A percentile compares a stretch with the other conserved stretches of the same genome.
Conservation (phyloP, 495 filamentous ascomycete genomes). For the Talaromyces ruber region DNA sequence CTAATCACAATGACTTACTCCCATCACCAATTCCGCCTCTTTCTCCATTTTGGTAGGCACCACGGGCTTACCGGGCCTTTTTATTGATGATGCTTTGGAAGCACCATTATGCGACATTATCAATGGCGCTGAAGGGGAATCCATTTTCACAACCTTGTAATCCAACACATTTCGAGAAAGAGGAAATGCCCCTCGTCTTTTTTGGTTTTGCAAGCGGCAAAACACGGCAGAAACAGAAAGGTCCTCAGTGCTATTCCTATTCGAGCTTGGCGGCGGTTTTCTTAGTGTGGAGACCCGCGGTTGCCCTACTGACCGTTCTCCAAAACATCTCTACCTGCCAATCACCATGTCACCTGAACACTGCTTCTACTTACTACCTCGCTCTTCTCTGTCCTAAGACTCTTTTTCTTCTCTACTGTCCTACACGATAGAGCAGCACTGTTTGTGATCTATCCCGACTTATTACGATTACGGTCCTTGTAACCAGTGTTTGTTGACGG, state of each 20-base stretch:
- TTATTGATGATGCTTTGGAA: not conserved
- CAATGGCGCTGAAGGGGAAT: not conserved
- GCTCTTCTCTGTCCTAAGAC: not conserved
- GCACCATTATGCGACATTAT: not conserved
- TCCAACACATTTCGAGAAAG: not conserved
- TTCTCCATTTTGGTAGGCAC: slow-evolving; percentile 27
- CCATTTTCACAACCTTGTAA: not conserved
- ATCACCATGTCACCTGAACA: slow-evolving; percentile 2
- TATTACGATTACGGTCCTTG: not conserved
- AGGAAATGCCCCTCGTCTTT: not conserved
- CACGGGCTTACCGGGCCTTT: not conserved
- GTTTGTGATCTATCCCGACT: not conserved
- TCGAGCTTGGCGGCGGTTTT: not conserved
- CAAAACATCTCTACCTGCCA: not conserved
- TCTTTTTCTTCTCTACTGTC: not conserved
- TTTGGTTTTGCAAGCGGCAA: slow-evolving; percentile 1
- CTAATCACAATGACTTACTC: slow-evolving; percentile 33
- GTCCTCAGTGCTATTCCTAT: not conserved
- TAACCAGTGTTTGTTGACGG: not conserved
- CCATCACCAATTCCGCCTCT: slow-evolving; percentile 62
- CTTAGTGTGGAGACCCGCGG: not conserved
- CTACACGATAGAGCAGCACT: not conserved
- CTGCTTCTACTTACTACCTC: not conserved
- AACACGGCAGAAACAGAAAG: not conserved
- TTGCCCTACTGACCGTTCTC: not conserved